These are phyloP conservation scores for Eimeria necatrix DNA, from an alignment of 169 alveolate species.

Conservation along the genomic window DNA sequence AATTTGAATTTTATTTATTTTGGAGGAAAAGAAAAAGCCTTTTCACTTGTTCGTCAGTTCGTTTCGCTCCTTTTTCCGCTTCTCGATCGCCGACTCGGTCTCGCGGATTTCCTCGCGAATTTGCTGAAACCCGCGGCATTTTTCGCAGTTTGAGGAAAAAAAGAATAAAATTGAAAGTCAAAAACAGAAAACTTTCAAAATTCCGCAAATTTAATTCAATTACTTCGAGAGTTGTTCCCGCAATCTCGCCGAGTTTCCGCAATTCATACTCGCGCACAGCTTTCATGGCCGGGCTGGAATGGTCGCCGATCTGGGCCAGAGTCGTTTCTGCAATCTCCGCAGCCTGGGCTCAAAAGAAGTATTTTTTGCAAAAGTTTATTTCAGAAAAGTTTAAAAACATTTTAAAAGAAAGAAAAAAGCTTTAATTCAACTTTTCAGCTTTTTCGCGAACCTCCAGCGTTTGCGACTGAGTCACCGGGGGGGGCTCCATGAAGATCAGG, in stretches of 20 bases:
- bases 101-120: conserved; percentile 68
- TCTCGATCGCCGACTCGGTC: conserved; percentile 75
- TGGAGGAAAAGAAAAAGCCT: no score
- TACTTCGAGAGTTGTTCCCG: conserved; percentile 67
- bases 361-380: background rate
- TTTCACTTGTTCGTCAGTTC: conserved; percentile 68
- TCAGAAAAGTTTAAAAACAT: background rate
- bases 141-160: background rate
- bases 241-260: conserved; percentile 69
- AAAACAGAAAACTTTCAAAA: background rate
- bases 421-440: background rate
- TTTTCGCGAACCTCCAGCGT: conserved; percentile 52
- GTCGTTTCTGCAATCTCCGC: conserved; percentile 71
- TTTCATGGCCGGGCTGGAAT: conserved; percentile 73
- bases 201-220: no score
- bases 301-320: conserved; percentile 71
- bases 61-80: conserved; percentile 72
- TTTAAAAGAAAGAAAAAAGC: no score
- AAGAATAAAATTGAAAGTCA: background rate
- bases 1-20: background rate
- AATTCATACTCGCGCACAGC: conserved; percentile 74
- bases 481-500: conserved; percentile 78
- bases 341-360: conserved; percentile 28
- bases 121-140: conserved; percentile 37
- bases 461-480: conserved; percentile 72